Conservation (phyloP, 441 rosid species). For the Arabidopsis hybrid region DNA sequence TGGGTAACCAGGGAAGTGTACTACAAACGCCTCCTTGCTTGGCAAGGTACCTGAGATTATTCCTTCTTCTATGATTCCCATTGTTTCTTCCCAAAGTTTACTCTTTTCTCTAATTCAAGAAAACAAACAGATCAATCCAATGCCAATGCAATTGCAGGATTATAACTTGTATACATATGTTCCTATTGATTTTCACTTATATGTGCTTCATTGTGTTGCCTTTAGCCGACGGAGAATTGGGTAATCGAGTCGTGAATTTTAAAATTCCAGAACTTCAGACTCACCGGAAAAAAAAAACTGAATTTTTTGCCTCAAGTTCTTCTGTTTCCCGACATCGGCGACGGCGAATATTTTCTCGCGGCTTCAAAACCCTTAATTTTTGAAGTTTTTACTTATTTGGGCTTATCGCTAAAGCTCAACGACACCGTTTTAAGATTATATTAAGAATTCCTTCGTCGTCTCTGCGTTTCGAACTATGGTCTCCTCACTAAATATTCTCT, state of each 20-base stretch:
- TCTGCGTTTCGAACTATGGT: neutral
- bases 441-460: neutral
- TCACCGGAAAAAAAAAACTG: conserved; percentile 17
- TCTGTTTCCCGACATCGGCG: conserved; percentile 35
- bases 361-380: conserved; percentile 35
- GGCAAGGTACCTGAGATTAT: conserved; percentile 69
- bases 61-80: conserved; percentile 75
- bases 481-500: too few relatives aligned
- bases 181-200: neutral
- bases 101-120: conserved; percentile 15
- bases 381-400: neutral
- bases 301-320: neutral
- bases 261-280: neutral
- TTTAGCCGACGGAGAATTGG: neutral
- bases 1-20: conserved; percentile 86
- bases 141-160: neutral
- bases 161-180: neutral
- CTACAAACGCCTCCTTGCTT: conserved; percentile 60
- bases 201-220: conserved; percentile 16
- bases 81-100: conserved; percentile 26
- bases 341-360: conserved; percentile 39
- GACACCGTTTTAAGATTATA: neutral
- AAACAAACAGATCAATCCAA: neutral
- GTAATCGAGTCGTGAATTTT: neutral
- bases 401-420: neutral